These are phyloP conservation scores for Phtheirospermum japonicum DNA, from an alignment of 257 asterid species.

Conservation along the genomic window DNA sequence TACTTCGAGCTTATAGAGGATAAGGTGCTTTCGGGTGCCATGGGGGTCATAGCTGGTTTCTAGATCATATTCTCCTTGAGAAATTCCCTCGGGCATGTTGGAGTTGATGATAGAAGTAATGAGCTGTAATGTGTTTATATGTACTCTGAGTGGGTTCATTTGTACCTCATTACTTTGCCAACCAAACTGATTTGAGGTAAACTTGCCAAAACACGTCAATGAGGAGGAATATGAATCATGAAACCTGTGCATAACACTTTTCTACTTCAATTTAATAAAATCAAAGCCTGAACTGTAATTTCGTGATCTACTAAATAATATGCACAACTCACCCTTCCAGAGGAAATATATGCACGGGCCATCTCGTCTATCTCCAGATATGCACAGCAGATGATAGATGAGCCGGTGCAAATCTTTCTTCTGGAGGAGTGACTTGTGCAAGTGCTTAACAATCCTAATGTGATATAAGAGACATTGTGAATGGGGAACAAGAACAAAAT, in stretches of 20 bases:
- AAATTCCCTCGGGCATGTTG: neutral
- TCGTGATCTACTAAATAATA: no score
- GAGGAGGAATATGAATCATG: neutral
- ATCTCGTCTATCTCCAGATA: no score
- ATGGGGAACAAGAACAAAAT: no score
- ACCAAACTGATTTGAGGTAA: neutral
- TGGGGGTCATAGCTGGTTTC: neutral
- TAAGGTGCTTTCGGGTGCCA: neutral
- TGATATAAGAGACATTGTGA: no score
- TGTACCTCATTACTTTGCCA: neutral
- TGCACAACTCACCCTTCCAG: no score
- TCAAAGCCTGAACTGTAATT: no score
- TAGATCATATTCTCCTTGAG: slow-evolving; percentile 5
- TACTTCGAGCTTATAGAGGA: slow-evolving; percentile 2
- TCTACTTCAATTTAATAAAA: neutral
- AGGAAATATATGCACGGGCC: no score
- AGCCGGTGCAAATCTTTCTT: no score
- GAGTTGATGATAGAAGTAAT: slow-evolving; percentile 16
- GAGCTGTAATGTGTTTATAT: slow-evolving; percentile 1
- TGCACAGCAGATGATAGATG: no score
- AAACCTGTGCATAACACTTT: neutral
- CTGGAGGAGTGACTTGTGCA: no score
- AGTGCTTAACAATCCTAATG: no score
- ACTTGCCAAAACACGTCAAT: neutral
- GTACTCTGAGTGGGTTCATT: neutral